A percentile compares a stretch with the other conserved stretches of the same genome.
Evolutionary conservation across 1,284 basidiomycete genomes (phyloP).

Genomic region (Rugosomyces carneus): DNA sequence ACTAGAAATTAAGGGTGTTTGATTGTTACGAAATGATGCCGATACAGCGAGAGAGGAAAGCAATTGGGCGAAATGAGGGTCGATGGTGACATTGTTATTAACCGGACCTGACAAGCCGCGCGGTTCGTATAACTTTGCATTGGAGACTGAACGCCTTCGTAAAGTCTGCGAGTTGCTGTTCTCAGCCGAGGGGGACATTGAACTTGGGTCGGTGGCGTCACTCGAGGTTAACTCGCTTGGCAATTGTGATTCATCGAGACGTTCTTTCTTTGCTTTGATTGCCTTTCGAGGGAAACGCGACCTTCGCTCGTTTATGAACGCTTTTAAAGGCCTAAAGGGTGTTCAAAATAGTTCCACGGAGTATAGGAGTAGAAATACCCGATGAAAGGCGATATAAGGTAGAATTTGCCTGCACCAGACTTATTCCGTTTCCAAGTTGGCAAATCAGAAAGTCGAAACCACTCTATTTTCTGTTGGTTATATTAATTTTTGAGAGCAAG

Average conservation of each 20-base stretch:
- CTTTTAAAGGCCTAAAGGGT: slow-evolving; percentile 51
- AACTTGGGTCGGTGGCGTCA: slow-evolving; percentile 49
- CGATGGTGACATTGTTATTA: slow-evolving; percentile 28
- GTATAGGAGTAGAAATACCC: slow-evolving; percentile 44
- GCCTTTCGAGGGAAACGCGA: slow-evolving; percentile 32
- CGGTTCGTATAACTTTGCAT: slow-evolving; percentile 19
- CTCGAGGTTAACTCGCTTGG: slow-evolving; percentile 20
- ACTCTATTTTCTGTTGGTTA: slow-evolving; percentile 80
- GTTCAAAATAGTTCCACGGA: background rate
- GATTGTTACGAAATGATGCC: slow-evolving; percentile 27
- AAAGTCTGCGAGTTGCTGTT: slow-evolving; percentile 59
- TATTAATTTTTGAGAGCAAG: slow-evolving; percentile 10
- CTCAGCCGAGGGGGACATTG: slow-evolving; percentile 57
- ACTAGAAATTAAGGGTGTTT: background rate
- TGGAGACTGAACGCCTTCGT: slow-evolving; percentile 37
- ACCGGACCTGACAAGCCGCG: slow-evolving; percentile 15
- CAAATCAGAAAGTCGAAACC: slow-evolving; percentile 88
- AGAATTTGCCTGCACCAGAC: slow-evolving; percentile 77
- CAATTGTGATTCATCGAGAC: slow-evolving; percentile 15
- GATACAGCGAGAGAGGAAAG: slow-evolving; percentile 59
- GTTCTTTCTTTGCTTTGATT: slow-evolving; percentile 22
- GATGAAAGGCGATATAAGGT: slow-evolving; percentile 94
- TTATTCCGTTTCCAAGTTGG: slow-evolving; percentile 91
- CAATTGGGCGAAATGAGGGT: slow-evolving; percentile 67
- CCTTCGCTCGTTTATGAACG: slow-evolving; percentile 53